Evolutionary conservation across 2,329 filamentous ascomycete species (phyloP), one percentile per base, ranked within the genome.

Genomic region (Cladosporium sp.): DNA sequence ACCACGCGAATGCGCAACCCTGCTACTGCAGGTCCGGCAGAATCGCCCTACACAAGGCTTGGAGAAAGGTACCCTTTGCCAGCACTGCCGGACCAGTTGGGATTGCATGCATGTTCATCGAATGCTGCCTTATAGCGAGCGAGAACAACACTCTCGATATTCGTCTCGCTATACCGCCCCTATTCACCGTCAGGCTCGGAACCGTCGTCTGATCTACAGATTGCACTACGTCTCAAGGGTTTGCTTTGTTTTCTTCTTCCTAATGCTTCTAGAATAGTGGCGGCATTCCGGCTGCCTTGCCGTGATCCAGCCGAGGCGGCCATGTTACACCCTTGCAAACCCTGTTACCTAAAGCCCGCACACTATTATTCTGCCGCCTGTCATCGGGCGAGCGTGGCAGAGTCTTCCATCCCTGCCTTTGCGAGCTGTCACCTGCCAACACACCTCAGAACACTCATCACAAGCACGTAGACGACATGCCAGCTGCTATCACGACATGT

Each of bases 251-350:
- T 47, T 47, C 41, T 55, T 55, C 28, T 55, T 55, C 52, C 52
- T 30, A 55, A 55, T 55, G 52, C 52, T 55, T 55, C 52, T 55
- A 55, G 52, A 55, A 55, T 55, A 18, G 52, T 55, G 52, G 52
- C 58, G 58, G 58, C 26, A 60, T 51, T 34, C 38, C 28, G 58
- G 58, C 58, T 47, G 36, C 24, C 21, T 8, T 41, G 55, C 55
- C 55, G 55, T 41, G 55, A 36, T 38, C 32, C 21, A 38, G 34
- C 55, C 55, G 55, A 58, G 55, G 55, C 55, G 55, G 55, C 55
- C 30, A 58, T 55, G 52, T 12, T 32, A 34, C 52, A 55, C 52
- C 52, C 52, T 34, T 55, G 51, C 51, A 12, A 47, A 47, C 41
- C 28, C 26, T 54, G 52, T 55, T 21, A 55, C 30, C 52, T 54